These are phyloP conservation scores for Fusarium nanum DNA, from an alignment of 2,329 filamentous ascomycete genomes.

Conservation along the genomic window DNA sequence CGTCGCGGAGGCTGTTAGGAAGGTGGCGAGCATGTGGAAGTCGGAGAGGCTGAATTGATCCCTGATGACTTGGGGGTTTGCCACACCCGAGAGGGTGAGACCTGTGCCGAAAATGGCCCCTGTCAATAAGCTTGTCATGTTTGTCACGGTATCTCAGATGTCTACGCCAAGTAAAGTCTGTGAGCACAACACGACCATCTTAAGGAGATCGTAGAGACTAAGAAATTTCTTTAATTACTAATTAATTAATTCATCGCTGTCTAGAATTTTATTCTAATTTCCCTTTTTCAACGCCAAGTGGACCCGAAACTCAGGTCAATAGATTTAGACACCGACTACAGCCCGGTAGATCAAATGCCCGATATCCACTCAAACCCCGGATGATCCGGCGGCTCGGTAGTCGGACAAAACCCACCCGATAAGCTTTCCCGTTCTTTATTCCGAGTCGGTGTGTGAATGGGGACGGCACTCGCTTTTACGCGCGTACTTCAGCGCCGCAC, in stretches of 20 bases:
- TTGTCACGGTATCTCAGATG: background rate
- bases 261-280: slow-evolving; percentile 1
- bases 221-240: background rate
- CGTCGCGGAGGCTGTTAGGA: slow-evolving; percentile 21
- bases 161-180: background rate
- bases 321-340: slow-evolving; percentile 3
- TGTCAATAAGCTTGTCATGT: slow-evolving; percentile 7
- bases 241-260: slow-evolving; percentile 5
- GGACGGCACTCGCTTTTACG: slow-evolving; percentile 19
- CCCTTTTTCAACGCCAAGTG: background rate
- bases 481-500: slow-evolving; percentile 43
- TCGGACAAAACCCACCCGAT: background rate
- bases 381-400: background rate
- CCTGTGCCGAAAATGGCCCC: slow-evolving; percentile 18
- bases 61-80: slow-evolving; percentile 16
- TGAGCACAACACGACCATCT: background rate
- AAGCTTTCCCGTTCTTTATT: background rate
- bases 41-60: slow-evolving; percentile 23
- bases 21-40: slow-evolving; percentile 26
- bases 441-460: background rate
- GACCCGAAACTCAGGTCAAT: background rate
- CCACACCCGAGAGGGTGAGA: slow-evolving; percentile 21
- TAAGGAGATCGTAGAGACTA: background rate
- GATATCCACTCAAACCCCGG: slow-evolving; percentile 12
- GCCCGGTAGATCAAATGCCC: background rate